Conservation (phyloP, 177 flowering plant species). For the Vitis hybrid region DNA sequence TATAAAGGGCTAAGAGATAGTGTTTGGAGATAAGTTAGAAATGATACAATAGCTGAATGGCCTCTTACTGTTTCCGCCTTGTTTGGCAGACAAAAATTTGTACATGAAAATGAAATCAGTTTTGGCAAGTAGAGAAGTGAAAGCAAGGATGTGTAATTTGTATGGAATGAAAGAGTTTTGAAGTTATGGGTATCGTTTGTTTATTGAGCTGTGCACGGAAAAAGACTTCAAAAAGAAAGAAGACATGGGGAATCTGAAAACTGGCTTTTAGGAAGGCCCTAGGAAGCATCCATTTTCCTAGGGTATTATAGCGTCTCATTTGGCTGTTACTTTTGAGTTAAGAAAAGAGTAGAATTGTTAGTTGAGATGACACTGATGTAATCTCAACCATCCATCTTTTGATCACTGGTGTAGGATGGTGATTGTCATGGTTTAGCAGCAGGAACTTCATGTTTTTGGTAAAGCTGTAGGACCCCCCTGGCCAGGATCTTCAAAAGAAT, state of each 20-base stretch:
- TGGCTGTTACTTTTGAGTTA: constrained; percentile 28
- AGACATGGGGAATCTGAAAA: constrained; percentile 33
- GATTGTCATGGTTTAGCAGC: no score
- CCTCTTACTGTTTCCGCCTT: background rate
- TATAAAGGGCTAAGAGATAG: constrained; percentile 11
- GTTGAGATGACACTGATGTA: background rate
- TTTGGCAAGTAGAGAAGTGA: no score
- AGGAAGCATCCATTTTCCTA: constrained; percentile 7
- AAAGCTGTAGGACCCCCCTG: background rate
- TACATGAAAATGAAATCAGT: no score
- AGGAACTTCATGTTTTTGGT: no score
- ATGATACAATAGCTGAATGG: constrained; percentile 1
- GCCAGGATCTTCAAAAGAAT: background rate
- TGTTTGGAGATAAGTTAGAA: constrained; percentile 6
- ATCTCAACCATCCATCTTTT: no score
- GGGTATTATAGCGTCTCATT: constrained; percentile 11
- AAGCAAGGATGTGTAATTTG: no score
- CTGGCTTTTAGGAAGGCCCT: constrained; percentile 17
- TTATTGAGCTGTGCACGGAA: constrained; percentile 3
- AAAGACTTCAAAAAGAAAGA: constrained; percentile 11
- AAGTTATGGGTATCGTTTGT: background rate
- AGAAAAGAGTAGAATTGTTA: constrained; percentile 20
- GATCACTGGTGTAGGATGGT: no score
- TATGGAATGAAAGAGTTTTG: background rate
- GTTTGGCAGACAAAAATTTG: background rate